Conservation (phyloP, 2,329 filamentous ascomycete genomes). For the Metarhizium anisopliae region DNA sequence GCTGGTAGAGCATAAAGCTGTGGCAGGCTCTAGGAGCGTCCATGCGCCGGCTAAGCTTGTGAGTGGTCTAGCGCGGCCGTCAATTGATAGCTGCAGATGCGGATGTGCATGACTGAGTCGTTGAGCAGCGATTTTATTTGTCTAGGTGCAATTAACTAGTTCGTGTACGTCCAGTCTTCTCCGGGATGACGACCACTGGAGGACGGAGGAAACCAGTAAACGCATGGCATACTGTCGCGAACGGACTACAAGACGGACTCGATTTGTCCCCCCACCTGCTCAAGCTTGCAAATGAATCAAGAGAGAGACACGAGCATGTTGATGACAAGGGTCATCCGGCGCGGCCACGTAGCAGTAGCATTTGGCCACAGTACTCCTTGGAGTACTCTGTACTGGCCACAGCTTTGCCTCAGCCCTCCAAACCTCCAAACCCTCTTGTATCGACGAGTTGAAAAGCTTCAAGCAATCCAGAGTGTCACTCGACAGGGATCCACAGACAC, state of each 20-base stretch:
- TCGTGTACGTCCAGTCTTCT: not conserved
- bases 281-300: not conserved
- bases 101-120: not conserved
- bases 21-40: no score
- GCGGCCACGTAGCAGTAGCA: not conserved
- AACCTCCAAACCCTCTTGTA: no score
- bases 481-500: no score
- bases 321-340: not conserved
- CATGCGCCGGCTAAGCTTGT: no score
- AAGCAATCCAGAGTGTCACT: no score
- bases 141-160: no score
- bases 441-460: no score
- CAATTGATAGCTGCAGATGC: constrained; percentile 1
- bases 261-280: not conserved
- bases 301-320: not conserved
- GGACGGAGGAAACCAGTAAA: not conserved
- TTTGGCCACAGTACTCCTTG: not conserved
- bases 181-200: not conserved
- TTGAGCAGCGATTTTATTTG: not conserved
- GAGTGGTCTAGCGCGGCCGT: not conserved
- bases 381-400: not conserved
- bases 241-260: not conserved
- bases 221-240: no score
- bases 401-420: no score
- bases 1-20: no score